Evolutionary conservation across 2,329 filamentous ascomycete genomes (phyloP).

Genomic region (Diplocarpon mali): DNA sequence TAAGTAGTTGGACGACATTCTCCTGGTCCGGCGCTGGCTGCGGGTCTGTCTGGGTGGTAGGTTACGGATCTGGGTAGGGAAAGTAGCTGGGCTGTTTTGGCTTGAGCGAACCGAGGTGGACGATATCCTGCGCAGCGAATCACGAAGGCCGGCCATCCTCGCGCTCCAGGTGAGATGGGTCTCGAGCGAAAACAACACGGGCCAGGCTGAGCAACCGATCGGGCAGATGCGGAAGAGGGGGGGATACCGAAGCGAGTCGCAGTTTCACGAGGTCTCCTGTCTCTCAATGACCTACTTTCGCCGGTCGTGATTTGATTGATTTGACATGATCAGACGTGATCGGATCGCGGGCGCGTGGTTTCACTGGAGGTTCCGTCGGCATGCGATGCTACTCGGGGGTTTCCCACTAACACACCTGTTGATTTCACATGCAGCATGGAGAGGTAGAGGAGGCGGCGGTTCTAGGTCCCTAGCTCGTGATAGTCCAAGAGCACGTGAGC

Average conservation of each 20-base stretch:
- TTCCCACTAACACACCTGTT: too few species aligned
- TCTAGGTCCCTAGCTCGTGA: too few species aligned
- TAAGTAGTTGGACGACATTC: slow-evolving; percentile 15
- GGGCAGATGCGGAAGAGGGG: slow-evolving; percentile 11
- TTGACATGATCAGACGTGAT: too few species aligned
- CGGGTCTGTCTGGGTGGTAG: not conserved
- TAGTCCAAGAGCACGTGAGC: too few species aligned
- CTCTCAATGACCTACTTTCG: too few species aligned
- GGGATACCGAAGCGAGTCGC: too few species aligned
- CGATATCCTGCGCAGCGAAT: slow-evolving; percentile 6
- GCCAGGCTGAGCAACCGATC: slow-evolving; percentile 7
- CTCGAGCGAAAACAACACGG: slow-evolving; percentile 18
- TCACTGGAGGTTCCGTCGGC: too few species aligned
- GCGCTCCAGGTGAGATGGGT: slow-evolving; percentile 1
- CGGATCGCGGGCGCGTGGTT: too few species aligned
- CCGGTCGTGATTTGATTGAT: too few species aligned
- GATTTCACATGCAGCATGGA: too few species aligned
- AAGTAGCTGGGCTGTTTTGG: slow-evolving; percentile 4
- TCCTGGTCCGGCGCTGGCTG: not conserved
- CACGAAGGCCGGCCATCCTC: slow-evolving; percentile 1
- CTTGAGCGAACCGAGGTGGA: slow-evolving; percentile 5
- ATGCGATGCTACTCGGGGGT: too few species aligned
- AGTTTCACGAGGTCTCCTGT: slow-evolving; percentile 7
- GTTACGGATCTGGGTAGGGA: slow-evolving; percentile 1
- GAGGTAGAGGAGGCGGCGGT: too few species aligned